Evolutionary conservation across 331 rosid genomes (phyloP), one percentile per base, ranked within the genome.

Genomic region (Quercus phellos): DNA sequence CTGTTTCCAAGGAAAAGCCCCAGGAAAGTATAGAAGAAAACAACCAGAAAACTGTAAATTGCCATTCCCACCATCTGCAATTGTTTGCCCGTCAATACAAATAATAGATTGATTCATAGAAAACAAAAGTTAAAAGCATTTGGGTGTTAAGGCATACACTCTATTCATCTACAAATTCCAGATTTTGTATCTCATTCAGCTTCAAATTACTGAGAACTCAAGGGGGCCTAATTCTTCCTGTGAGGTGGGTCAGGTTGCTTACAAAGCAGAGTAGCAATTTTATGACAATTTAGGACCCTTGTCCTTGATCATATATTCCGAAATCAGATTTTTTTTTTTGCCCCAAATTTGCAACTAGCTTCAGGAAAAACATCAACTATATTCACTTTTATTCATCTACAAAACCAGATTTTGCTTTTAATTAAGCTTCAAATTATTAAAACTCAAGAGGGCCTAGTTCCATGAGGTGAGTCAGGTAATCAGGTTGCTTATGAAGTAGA

Each of bases 1-100:
- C 70, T 85, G 74, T 83, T 91, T 58, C 98, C 97, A 5, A 94
- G 90, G 88, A 89, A 89, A 58, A 94, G 85, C 14, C 94, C 98
- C 22, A 92, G 87, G 85, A 94, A 94, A 10, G 91, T 83, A 74
- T 87, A 92, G 94, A 92, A 94, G 54, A 79, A 72, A 6, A 87
- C 88, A 9, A 90, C 93, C 22, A 94, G 89, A 68, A 88, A 85
- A 51, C 87, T 74, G 75, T 77, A 92, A 70, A 92, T 81, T 3
- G 88, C 92, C 19, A 90, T 85, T 50, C 94, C 99, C 78, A 92
- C 97, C 60, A 87, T 80, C 99, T 94, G 91, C 74, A 42, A 66
- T 64, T 30, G 2, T 66, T 66, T 32, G 26, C 26, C n/a, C 4
- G 16, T 46, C 53, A 46, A 46, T 46, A 46, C 14, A 10, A 46